phyloP scores from a whole-genome alignment of 192 early-diverging fungal genomes.

The Dimargaris verticillata region DNA sequence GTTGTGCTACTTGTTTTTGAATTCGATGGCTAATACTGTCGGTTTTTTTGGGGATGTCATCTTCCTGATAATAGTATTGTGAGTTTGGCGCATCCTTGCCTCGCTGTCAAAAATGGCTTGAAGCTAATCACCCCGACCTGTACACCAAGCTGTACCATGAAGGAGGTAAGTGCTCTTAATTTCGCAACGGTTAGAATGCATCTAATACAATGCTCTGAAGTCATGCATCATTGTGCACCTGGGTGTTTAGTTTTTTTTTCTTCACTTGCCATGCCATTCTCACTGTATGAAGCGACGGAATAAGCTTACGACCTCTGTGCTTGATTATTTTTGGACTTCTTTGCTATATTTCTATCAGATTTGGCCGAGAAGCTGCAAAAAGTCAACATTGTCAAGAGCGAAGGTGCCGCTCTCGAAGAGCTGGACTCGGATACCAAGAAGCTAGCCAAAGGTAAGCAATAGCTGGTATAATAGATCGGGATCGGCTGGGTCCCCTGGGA shows the following conservation, averaged over 20 bases:
- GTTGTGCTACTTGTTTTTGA: too few species aligned
- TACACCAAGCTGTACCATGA: constrained; percentile 40
- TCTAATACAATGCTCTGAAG: constrained; percentile 18
- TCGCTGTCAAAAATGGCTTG: constrained; percentile 70
- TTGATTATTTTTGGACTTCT: background rate
- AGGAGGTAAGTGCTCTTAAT: constrained; percentile 2
- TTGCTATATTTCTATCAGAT: background rate
- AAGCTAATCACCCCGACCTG: constrained; percentile 34
- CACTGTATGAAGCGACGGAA: constrained; percentile 13
- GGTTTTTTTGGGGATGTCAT: too few species aligned
- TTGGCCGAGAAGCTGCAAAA: constrained; percentile 2
- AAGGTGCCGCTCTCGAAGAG: constrained; percentile 24
- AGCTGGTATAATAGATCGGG: constrained; percentile 20
- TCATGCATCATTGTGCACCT: constrained; percentile 13
- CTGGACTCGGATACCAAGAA: constrained; percentile 21
- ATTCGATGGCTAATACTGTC: too few species aligned
- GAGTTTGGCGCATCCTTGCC: constrained; percentile 68
- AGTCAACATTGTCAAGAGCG: constrained; percentile 17
- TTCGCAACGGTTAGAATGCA: constrained; percentile 14
- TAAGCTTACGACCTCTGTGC: constrained; percentile 11
- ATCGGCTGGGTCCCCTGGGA: background rate
- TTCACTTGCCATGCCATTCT: constrained; percentile 18
- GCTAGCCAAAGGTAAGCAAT: constrained; percentile 34
- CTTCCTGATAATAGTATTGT: constrained; percentile 48
- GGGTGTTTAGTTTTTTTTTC: constrained; percentile 10